Base-by-base conservation (phyloP, 129 eudicot species). In the Centrapalus pauciflorus region DNA sequence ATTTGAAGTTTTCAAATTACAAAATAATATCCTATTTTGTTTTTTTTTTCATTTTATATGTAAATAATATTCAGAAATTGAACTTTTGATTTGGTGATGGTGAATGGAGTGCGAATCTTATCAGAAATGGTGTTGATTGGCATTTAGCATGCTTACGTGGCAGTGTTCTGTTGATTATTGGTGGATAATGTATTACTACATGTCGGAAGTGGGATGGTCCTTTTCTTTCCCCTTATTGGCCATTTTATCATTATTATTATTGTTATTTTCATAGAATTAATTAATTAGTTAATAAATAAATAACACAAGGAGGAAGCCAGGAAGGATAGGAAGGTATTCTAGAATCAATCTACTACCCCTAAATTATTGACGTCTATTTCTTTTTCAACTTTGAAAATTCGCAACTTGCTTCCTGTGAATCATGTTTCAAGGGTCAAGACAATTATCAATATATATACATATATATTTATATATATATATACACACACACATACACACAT, bases 71-170 rank as follows among this genome's bases (percentile, higher is more conserved):
- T n/a, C n/a, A n/a, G n/a, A n/a, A n/a, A 49, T 50, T 54, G 37
- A 4, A 26, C 14, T 66, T 55, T 43, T 23, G 35, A 7, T 55
- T 55, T 9, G 43, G 30, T 64, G 66, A 64, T 10, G 29, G 57
- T 23, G 66, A 55, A 74, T 74, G 73, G 67, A 74, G 79, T 32
- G 52, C n/a, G 67, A 74, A 74, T 74, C 79, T 74, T 74, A 74
- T 74, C 79, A 56, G 61, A 66, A 74, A 74, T 74, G 40, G 60
- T 41, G 79, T 74, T 52, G 33, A 48, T 74, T 74, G 79, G 74
- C 79, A 13, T 35, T 16, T 66, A 30, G 62, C 68, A 74, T 66
- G 68, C 54, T 74, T 33, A 74, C 73, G 67, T 66, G 73, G 67
- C 45, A 17, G 27, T 45, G 66, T 66, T 33, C 40, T 32, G 37